These are phyloP conservation scores for Rhodamnia rubescens DNA, from an alignment of 345 rosid species.

Conservation along the genomic window DNA sequence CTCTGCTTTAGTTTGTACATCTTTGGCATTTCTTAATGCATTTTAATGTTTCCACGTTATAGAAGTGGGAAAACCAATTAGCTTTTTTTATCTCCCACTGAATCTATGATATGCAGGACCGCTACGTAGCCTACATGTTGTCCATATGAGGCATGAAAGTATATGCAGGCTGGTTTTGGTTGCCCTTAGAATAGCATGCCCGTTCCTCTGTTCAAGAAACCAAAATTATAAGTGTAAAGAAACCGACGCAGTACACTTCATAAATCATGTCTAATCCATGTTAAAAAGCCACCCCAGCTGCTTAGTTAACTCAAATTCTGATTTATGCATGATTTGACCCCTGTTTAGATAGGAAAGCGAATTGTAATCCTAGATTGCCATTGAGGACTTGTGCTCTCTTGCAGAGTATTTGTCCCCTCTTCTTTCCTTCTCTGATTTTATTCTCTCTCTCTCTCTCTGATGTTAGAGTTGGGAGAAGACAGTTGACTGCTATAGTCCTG, in stretches of 20 bases:
- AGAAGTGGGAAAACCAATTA: background rate
- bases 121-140: background rate
- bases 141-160: background rate
- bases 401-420: background rate
- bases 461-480: slow-evolving; percentile 97
- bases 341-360: background rate
- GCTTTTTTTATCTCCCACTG: background rate
- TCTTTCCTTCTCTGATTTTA: background rate
- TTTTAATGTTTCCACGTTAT: background rate
- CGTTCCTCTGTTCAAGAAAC: background rate
- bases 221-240: background rate
- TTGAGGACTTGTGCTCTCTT: background rate
- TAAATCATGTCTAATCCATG: background rate
- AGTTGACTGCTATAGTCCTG: slow-evolving; percentile 95
- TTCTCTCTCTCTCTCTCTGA: background rate
- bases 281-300: background rate
- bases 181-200: background rate
- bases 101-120: background rate
- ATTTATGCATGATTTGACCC: background rate
- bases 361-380: background rate
- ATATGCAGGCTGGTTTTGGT: background rate
- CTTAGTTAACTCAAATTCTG: background rate
- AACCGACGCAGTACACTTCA: background rate
- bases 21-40: background rate
- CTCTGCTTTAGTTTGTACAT: background rate